A percentile compares a stretch with the other conserved stretches of the same genome.
Conservation (phyloP, 1,284 basidiomycete species). For the Sanguinoderma infundibulare region DNA sequence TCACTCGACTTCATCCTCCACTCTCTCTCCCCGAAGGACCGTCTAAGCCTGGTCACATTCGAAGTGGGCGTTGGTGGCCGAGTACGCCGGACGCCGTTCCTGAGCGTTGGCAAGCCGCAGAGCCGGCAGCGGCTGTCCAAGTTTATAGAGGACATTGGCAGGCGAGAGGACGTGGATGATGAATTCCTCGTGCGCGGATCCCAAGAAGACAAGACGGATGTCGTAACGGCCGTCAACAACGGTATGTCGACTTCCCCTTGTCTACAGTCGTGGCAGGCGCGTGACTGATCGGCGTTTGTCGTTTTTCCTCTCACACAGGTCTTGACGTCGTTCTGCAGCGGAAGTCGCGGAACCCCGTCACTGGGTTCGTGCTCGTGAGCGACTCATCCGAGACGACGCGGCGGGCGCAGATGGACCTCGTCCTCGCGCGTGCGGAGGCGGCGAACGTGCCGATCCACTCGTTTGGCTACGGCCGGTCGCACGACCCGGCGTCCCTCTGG, state of each 20-base stretch:
- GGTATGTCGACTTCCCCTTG: conserved; percentile 51
- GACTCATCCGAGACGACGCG: conserved; percentile 90
- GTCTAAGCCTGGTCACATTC: conserved; percentile 87
- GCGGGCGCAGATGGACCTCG: conserved; percentile 98
- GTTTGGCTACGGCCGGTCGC: conserved; percentile 94
- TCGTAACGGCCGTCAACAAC: conserved; percentile 95
- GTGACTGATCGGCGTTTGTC: conserved; percentile 10
- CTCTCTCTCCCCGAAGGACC: conserved; percentile 75
- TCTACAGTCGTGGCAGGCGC: conserved; percentile 1
- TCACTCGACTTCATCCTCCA: conserved; percentile 86
- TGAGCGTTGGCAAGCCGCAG: conserved; percentile 70
- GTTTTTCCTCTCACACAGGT: conserved; percentile 46
- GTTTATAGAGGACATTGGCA: conserved; percentile 77
- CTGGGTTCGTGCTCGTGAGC: conserved; percentile 91
- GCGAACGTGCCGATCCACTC: conserved; percentile 96
- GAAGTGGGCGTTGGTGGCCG: conserved; percentile 81
- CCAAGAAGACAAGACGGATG: conserved; percentile 91
- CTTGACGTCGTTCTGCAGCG: conserved; percentile 94
- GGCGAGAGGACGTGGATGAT: conserved; percentile 55
- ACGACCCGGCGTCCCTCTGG: conserved; percentile 98
- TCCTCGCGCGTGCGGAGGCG: conserved; percentile 94
- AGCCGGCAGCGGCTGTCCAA: conserved; percentile 73
- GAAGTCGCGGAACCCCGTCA: conserved; percentile 87
- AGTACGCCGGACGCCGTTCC: conserved; percentile 88
- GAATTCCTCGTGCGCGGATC: conserved; percentile 79